A percentile compares a stretch with the other conserved stretches of the same genome.
These are phyloP conservation scores for Ustanciosporium gigantosporum DNA, from an alignment of 1,284 basidiomycete species.

Conservation along the genomic window DNA sequence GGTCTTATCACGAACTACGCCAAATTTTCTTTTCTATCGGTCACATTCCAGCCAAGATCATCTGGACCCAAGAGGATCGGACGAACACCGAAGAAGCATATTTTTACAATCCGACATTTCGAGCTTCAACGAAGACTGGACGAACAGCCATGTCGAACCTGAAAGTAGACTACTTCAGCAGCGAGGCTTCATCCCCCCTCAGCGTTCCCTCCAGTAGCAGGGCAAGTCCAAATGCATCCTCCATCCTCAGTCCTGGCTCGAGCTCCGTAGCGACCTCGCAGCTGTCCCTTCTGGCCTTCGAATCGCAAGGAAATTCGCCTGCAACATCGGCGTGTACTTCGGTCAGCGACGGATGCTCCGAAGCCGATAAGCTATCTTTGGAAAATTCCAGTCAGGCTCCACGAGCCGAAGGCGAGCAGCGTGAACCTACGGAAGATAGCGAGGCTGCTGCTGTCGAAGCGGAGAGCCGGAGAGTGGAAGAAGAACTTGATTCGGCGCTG, in stretches of 20 bases:
- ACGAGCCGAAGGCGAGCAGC: conserved; percentile 2
- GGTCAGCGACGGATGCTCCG: conserved; percentile 29
- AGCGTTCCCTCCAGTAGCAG: conserved; percentile 17
- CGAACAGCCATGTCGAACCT: conserved; percentile 7
- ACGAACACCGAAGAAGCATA: neutral
- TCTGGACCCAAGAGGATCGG: neutral
- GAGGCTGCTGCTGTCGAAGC: conserved; percentile 25
- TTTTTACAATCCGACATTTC: no score
- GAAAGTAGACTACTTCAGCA: conserved; percentile 29
- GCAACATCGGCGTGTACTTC: conserved; percentile 33
- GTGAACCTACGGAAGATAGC: conserved; percentile 21
- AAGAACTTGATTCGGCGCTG: conserved; percentile 30
- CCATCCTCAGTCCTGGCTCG: conserved; percentile 18
- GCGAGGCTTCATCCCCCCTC: conserved; percentile 5
- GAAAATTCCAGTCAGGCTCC: neutral
- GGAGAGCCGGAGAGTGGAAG: conserved; percentile 21
- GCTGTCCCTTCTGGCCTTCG: conserved; percentile 17
- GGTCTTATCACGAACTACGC: neutral
- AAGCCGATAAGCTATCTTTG: conserved; percentile 19
- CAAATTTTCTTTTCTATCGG: neutral
- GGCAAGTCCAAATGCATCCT: conserved; percentile 17
- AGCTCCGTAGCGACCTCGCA: conserved; percentile 25
- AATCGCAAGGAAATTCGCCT: conserved; percentile 21
- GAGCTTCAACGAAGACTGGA: no score
- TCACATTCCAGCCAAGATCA: neutral